Conservation (phyloP, 352 stramenopile genomes). For the Phytophthora fragariae region DNA sequence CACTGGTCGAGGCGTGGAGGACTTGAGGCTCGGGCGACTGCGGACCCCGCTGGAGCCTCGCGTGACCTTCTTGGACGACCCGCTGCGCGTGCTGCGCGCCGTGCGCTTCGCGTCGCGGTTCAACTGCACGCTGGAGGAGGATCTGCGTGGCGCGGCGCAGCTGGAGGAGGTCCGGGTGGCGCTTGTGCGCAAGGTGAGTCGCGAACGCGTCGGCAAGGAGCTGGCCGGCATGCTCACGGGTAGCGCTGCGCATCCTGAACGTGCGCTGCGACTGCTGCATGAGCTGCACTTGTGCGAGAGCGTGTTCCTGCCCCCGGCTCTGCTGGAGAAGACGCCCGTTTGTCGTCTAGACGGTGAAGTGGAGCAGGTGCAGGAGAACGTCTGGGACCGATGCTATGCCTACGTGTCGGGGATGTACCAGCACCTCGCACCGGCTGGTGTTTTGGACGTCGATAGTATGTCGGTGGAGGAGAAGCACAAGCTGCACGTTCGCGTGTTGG, state of each 20-base stretch:
- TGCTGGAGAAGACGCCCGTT: conserved; percentile 46
- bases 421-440: conserved; percentile 22
- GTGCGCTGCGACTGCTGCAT: conserved; percentile 60
- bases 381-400: conserved; percentile 53
- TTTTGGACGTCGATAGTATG: conserved; percentile 47
- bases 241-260: conserved; percentile 67
- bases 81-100: conserved; percentile 94
- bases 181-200: conserved; percentile 78
- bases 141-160: conserved; percentile 77
- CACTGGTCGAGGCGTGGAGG: conserved; percentile 90
- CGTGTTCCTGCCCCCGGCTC: conserved; percentile 59
- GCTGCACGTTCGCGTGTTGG: conserved; percentile 62
- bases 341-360: conserved; percentile 36
- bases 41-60: conserved; percentile 94
- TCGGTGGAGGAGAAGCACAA: conserved; percentile 49
- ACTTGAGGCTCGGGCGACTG: conserved; percentile 92
- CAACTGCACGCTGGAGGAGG: conserved; percentile 91
- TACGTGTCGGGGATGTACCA: conserved; percentile 58
- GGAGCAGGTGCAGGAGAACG: conserved; percentile 21
- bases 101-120: conserved; percentile 97
- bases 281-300: conserved; percentile 59
- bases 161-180: conserved; percentile 63
- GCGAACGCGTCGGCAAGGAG: conserved; percentile 84
- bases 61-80: conserved; percentile 98
- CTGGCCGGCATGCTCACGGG: conserved; percentile 73